Base-by-base conservation (phyloP, 1,284 basidiomycete species). In the Cryptococcus sp. region DNA sequence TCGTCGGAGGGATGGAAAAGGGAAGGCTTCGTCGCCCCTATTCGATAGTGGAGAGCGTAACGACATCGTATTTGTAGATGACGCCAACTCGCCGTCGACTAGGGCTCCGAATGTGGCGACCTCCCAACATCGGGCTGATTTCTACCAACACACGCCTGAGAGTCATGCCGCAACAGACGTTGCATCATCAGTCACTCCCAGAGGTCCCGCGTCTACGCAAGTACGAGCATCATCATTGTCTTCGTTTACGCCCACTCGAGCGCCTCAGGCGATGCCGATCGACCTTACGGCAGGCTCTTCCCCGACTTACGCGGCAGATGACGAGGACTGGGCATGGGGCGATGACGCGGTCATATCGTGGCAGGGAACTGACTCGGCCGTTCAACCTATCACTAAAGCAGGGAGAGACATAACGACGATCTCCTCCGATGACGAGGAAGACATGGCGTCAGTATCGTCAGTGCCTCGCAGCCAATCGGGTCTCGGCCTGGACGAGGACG, bases 291-390 rank as follows among this genome's bases (percentile, higher is more conserved):
- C 13, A 3, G 30, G 30, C 10, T 35, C 30, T 25, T n/a, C 22
- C n/a, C 16, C 46, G 19, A 23, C 46, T 2, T 47, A 22, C 7
- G 13, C 57, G 15, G 40, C 57, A 15, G 57, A 58, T 13, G 20
- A 47, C n/a, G 55, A 57, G 8, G 22, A 45, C 22, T 45, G 42
- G 42, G 42, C n/a, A 45, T 72, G 69, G 72, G 70, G 67, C 23
- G 67, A 69, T 35, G 69, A 68, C 11, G 65, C 67, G 10, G 48
- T 72, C 11, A 41, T 72, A 5, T 55, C 52, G 19, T 72, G 70
- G 61, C 51, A 61, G 39, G 67, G 62, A 22, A 58, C 40, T 42
- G 50, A 16, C 51, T 49, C 16, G 49, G 30, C 8, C 3, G 13
- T 35, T 2, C 30, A 35, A 25, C 3, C 25, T 3, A 25, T 25